Conservation (phyloP, 2,329 filamentous ascomycete genomes). For the Graphiopsis chlorocephala region DNA sequence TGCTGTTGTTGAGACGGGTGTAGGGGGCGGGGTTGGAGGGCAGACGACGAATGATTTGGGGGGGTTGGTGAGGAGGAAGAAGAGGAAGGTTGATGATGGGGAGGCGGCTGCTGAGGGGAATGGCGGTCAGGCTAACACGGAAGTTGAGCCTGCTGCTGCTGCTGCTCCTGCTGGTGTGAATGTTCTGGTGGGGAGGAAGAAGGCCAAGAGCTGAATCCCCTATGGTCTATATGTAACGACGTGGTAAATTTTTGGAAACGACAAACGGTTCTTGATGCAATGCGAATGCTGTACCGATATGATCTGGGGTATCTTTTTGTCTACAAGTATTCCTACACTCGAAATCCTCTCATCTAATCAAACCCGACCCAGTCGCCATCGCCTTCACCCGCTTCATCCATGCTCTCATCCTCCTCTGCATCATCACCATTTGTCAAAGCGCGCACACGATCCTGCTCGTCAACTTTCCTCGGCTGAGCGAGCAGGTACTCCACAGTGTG, state of each 20-base stretch:
- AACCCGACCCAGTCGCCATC: constrained; percentile 34
- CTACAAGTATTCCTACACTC: constrained; percentile 6
- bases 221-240: neutral
- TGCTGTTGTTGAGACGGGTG: constrained; percentile 15
- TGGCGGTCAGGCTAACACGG: neutral
- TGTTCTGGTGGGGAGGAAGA: constrained; percentile 58
- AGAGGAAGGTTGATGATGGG: constrained; percentile 37
- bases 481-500: constrained; percentile 85
- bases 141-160: neutral
- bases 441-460: constrained; percentile 6
- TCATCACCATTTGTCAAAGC: constrained; percentile 10
- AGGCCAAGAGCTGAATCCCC: constrained; percentile 46
- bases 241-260: neutral
- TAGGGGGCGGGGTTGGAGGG: constrained; percentile 5
- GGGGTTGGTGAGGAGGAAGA: constrained; percentile 50
- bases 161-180: constrained; percentile 39
- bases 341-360: constrained; percentile 20
- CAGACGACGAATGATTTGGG: constrained; percentile 31
- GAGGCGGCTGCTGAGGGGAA: constrained; percentile 15
- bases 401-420: constrained; percentile 23
- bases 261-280: neutral
- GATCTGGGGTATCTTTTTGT: constrained; percentile 13
- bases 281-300: neutral
- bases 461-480: constrained; percentile 28
- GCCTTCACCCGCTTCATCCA: constrained; percentile 37